Percentiles rank a stretch among this genome's conserved stretches.
phyloP scores from a whole-genome alignment of 2,329 filamentous ascomycete species.

The Didymosphaeria variabile region DNA sequence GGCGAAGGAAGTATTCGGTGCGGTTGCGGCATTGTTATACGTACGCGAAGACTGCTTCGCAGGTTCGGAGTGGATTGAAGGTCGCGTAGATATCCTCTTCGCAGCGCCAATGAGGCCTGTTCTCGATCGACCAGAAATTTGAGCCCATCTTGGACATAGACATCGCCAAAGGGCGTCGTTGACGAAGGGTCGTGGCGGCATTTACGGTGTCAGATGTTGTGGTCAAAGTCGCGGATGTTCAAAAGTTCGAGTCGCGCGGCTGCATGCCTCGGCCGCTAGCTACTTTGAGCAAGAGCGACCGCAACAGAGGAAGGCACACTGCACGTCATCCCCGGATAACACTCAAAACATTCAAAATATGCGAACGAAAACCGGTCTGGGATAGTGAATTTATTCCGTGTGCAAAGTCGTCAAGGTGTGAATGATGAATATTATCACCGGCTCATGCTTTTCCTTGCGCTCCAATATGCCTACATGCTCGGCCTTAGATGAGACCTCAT shows the following conservation, averaged over 20 bases:
- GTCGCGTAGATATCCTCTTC: constrained; percentile 8
- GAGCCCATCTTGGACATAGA: constrained; percentile 42
- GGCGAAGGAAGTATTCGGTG: constrained; percentile 3
- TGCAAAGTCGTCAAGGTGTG: not conserved
- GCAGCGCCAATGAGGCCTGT: constrained; percentile 13
- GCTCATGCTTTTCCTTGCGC: not conserved
- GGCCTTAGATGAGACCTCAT: not conserved
- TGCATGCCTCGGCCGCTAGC: constrained; percentile 12
- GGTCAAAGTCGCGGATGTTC: not conserved
- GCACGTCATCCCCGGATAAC: not conserved
- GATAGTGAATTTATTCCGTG: too few species aligned
- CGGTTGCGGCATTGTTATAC: not conserved
- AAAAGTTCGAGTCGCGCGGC: not conserved
- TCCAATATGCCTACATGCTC: not conserved
- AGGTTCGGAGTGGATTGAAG: not conserved
- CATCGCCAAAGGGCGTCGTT: constrained; percentile 48
- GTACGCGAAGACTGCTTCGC: not conserved
- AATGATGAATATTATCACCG: not conserved
- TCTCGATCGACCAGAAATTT: constrained; percentile 10
- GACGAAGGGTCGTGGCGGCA: constrained; percentile 43
- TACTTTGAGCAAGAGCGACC: not conserved
- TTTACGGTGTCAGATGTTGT: constrained; percentile 23
- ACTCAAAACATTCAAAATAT: too few species aligned
- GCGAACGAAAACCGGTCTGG: too few species aligned
- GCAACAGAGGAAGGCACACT: not conserved